Percentiles rank a stretch among this genome's conserved stretches.
Conservation (phyloP, 2,329 filamentous ascomycete genomes). For the Cordyceps farinosa region DNA sequence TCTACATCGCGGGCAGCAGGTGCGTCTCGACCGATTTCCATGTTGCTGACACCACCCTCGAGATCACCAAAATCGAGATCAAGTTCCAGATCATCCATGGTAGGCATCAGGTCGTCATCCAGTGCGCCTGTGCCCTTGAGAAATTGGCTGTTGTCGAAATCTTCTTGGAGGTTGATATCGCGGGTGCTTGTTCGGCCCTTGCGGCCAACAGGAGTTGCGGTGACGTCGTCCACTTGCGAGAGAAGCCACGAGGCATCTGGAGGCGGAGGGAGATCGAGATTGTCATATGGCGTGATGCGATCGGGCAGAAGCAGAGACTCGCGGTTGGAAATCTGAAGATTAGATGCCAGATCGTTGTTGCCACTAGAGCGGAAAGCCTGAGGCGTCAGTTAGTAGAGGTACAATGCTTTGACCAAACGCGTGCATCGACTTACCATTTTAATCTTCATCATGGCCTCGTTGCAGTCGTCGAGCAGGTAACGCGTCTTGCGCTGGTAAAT, state of each 20-base stretch:
- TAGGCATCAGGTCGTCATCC: conserved; percentile 56
- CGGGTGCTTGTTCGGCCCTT: conserved; percentile 57
- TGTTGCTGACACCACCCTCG: conserved; percentile 60
- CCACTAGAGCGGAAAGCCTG: conserved; percentile 91
- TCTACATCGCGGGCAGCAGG: conserved; percentile 64
- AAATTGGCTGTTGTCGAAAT: conserved; percentile 74
- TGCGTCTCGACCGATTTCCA: conserved; percentile 89
- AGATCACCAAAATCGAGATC: conserved; percentile 68
- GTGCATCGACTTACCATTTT: conserved; percentile 72
- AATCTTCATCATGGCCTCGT: conserved; percentile 95
- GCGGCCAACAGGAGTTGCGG: conserved; percentile 50
- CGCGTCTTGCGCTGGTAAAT: conserved; percentile 98
- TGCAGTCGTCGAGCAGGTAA: conserved; percentile 95
- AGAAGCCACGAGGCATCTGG: conserved; percentile 84
- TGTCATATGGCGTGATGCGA: conserved; percentile 87
- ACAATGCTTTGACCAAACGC: not conserved
- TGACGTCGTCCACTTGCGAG: conserved; percentile 65
- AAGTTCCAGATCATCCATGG: conserved; percentile 65
- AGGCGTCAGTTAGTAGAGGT: conserved; percentile 30
- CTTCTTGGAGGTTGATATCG: conserved; percentile 66
- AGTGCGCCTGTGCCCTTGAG: conserved; percentile 62
- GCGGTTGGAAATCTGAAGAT: conserved; percentile 74
- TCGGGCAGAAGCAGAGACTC: conserved; percentile 87
- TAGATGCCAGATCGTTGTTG: conserved; percentile 90
- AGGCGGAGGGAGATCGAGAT: conserved; percentile 71